Percentiles rank a stretch among this genome's conserved stretches.
Conservation (phyloP, 208 protist genomes). For the Herpetomonas samuelpessoai region DNA sequence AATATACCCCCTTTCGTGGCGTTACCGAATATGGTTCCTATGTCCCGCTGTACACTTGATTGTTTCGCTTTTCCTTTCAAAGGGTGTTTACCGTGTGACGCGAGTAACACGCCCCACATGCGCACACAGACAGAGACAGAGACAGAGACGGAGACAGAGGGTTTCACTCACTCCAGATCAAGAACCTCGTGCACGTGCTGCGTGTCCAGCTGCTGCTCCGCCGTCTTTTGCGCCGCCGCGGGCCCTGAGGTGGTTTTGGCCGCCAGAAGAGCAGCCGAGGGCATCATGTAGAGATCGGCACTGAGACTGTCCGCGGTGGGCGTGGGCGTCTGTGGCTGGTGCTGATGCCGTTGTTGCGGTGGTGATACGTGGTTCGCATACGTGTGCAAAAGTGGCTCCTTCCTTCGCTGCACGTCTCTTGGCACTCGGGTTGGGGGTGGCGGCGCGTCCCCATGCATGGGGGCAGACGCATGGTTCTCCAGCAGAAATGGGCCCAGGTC, state of each 20-base stretch:
- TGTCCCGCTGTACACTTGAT: no score
- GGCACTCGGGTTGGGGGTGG: no score
- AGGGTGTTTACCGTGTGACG: no score
- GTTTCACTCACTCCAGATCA: no score
- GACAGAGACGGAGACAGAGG: no score
- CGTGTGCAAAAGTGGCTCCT: no score
- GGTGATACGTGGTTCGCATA: not conserved
- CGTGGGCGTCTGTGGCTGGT: not conserved
- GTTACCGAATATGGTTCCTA: no score
- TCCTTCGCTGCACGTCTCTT: no score
- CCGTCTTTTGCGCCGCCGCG: slow-evolving; percentile 25
- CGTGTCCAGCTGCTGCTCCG: slow-evolving; percentile 31
- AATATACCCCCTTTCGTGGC: no score
- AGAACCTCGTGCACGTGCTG: slow-evolving; percentile 28
- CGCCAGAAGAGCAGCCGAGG: not conserved
- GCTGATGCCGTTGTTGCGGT: not conserved
- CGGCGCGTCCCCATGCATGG: not conserved
- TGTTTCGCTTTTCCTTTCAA: no score
- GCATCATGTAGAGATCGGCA: not conserved
- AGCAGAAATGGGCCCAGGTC: slow-evolving; percentile 31
- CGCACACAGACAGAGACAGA: no score
- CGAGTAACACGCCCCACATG: no score
- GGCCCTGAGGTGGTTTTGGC: slow-evolving; percentile 25
- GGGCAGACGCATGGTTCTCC: not conserved
- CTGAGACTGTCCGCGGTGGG: not conserved